Evolutionary conservation across 2,329 filamentous ascomycete species (phyloP), one percentile per base, ranked within the genome.

Genomic region (Cladophialophora psammophila): DNA sequence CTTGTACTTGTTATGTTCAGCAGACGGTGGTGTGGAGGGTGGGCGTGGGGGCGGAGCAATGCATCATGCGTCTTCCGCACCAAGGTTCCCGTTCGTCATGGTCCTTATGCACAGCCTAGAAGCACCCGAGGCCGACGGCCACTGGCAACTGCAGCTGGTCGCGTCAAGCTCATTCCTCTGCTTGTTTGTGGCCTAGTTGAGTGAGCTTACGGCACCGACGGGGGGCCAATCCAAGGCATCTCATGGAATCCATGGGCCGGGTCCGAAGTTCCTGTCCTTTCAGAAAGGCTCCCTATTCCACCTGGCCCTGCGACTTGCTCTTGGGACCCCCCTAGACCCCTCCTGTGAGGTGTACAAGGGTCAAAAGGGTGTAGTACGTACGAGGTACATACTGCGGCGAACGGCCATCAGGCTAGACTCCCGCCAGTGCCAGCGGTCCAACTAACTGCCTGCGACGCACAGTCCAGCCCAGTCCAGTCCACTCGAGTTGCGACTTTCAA

Each of bases 51-150:
- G 60, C 60, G 60, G 36, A 55, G 60, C 60, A 54, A 20, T 2
- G 59, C 59, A 56, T 56, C 60, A 63, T 56, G 50, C 52, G 55
- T 50, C 42, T 9, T 32, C 42, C 18, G 38, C 54, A 52, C 9
- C 58, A 45, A 48, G 15, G 18, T 15, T 26, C 26, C 48, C 18
- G 60, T 63, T 66, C 64, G 64, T 63, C 64, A 66, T 66, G 12
- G 34, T 61, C 64, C 53, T 60, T 48, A 55, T 58, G 63, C 66
- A 63, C 63, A 65, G 65, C 65, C 66, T 60, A 68, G 54, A 20
- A 32, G 15, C 26, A 60, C 66, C 56, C 65, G 54, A 20, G 40
- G 15, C 26, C 2, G 15, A n/a, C 45, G 52, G 62, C 66, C 66
- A 65, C 42, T 65, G 38, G 34, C 8, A 59, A 15, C 32, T 50